Conservation (phyloP, 2,329 filamentous ascomycete species). For the Emergomyces africanus region DNA sequence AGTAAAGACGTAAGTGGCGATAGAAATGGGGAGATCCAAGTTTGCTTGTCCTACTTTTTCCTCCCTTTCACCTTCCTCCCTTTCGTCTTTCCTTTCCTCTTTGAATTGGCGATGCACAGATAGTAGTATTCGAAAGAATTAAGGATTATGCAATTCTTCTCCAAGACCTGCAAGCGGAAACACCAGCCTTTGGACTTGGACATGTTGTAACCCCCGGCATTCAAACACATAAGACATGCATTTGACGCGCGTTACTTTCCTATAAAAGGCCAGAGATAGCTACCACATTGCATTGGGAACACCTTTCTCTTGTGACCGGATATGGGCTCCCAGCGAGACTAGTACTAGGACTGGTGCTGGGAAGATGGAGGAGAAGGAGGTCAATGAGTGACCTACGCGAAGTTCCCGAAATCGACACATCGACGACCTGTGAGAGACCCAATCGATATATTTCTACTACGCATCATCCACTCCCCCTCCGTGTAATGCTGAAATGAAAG, state of each 20-base stretch:
- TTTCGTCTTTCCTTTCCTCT: too few relatives aligned
- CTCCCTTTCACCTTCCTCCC: neutral
- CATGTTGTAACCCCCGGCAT: neutral
- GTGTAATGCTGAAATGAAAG: too few relatives aligned
- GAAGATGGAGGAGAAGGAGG: neutral
- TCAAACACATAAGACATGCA: neutral
- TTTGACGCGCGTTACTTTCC: neutral
- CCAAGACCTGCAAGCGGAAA: neutral
- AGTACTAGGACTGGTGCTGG: neutral
- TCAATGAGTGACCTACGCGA: neutral
- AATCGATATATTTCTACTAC: neutral
- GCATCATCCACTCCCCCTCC: neutral
- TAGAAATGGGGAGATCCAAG: neutral
- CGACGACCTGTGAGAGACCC: neutral
- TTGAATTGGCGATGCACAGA: neutral
- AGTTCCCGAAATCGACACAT: neutral
- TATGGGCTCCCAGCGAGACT: neutral
- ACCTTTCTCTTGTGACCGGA: neutral
- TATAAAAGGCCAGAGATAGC: neutral
- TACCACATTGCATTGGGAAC: neutral
- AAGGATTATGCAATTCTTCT: neutral
- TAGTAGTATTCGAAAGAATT: too few relatives aligned
- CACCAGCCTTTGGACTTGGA: neutral
- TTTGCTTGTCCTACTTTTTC: neutral
- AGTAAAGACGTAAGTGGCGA: neutral